Evolutionary conservation across 352 stramenopile species (phyloP), one percentile per base, ranked within the genome.

Genomic region (Lagenidium giganteum): DNA sequence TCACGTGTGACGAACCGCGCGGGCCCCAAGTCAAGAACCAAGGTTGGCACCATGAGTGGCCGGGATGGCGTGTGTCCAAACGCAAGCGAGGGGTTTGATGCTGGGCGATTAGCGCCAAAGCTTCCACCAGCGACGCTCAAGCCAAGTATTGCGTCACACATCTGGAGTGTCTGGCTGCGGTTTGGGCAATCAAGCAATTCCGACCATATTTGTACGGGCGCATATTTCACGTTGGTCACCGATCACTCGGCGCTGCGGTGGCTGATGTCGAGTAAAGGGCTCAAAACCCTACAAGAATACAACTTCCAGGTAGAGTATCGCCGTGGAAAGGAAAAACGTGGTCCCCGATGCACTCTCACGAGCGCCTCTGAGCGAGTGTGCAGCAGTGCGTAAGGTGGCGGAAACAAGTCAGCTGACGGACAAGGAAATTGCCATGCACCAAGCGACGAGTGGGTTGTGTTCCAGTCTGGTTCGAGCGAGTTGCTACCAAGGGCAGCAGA

Each of bases 151-250:
- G 23, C 1, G 55, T 67, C 18, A 60, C 46, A 0, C 42, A 71
- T 11, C 18, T 71, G 2, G 53, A 71, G 28, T 62, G 57, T 31
- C 24, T 54, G 0, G 61, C 47, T 5, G 47, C 56, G 14, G 38
- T 54, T 18, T 67, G 58, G 58, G 30, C 54, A 2, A 32, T 67
- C 1, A 44, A 60, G 40, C 24, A 50, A 2, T 63, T 70, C 21
- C 18, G 54, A 25, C 32, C 54, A 1, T 59, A 61, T 23, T 8
- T 64, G 1, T 59, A 62, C 17, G 49, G 54, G 4, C 27, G 43
- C 1, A n/a, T 5, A 3, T 65, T n/a, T 65, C 29, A 32, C 23
- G 5, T 31, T 65, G 0, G 37, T 51, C 1, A 69, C 60, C 0
- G 54, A 65, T 24, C 54, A 69, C 34, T 17, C 45, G 1, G 55